Conservation (phyloP, 2,329 filamentous ascomycete genomes). For the Colletotrichum tanaceti region DNA sequence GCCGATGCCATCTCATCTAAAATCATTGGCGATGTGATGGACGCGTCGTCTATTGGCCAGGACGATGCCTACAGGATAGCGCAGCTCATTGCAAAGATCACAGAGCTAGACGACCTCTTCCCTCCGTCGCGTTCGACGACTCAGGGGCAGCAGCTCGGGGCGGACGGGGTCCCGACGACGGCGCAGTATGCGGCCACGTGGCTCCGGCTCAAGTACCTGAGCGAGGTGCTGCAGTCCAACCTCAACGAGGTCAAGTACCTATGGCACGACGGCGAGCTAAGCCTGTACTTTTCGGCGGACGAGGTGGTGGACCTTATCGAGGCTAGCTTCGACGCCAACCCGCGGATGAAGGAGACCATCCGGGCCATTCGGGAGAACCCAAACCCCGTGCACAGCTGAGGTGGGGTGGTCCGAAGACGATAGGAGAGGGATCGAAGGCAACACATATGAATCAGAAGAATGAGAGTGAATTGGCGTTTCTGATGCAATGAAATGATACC, state of each 20-base stretch:
- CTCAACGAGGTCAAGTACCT: slow-evolving; percentile 71
- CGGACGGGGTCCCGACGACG: slow-evolving; percentile 63
- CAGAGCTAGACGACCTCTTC: slow-evolving; percentile 70
- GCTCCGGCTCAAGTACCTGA: slow-evolving; percentile 73
- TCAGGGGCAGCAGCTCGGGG: slow-evolving; percentile 40
- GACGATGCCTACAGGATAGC: slow-evolving; percentile 73
- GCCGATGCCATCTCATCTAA: slow-evolving; percentile 70
- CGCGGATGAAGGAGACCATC: slow-evolving; percentile 67
- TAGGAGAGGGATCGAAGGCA: slow-evolving; percentile 7
- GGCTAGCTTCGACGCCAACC: slow-evolving; percentile 73
- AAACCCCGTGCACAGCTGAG: slow-evolving; percentile 50
- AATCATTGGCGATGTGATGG: slow-evolving; percentile 70
- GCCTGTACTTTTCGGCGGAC: slow-evolving; percentile 69
- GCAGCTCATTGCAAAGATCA: slow-evolving; percentile 67
- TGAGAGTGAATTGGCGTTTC: slow-evolving; percentile 1
- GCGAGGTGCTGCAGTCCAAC: slow-evolving; percentile 74
- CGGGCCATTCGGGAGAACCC: slow-evolving; percentile 67
- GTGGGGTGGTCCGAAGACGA: slow-evolving; percentile 17
- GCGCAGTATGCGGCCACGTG: slow-evolving; percentile 71
- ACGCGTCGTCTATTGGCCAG: slow-evolving; percentile 70
- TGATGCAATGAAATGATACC: neutral
- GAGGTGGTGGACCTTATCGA: slow-evolving; percentile 73
- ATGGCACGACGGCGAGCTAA: slow-evolving; percentile 75
- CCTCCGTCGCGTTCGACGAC: slow-evolving; percentile 56
- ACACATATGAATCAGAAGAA: neutral